Percentiles rank a stretch among this genome's conserved stretches.
Conservation (phyloP, 2,329 filamentous ascomycete species). For the Scolecobasidium constrictum region DNA sequence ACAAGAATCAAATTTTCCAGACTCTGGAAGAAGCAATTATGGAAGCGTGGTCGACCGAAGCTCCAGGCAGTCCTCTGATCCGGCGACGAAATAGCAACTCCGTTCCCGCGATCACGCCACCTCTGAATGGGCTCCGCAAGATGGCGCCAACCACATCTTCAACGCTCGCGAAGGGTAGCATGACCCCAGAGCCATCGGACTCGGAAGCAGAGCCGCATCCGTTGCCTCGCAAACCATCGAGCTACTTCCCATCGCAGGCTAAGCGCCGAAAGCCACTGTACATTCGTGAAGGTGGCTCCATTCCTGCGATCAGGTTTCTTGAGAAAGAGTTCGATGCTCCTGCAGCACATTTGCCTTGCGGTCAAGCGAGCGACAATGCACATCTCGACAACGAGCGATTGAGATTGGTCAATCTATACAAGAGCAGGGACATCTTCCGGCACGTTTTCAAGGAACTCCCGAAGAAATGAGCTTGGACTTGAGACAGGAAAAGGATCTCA, state of each 20-base stretch:
- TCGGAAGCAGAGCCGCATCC: background rate
- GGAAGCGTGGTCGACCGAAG: slow-evolving; percentile 59
- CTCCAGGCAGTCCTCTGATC: slow-evolving; percentile 6
- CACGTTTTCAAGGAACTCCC: slow-evolving; percentile 64
- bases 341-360: slow-evolving; percentile 85
- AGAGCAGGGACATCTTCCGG: slow-evolving; percentile 84
- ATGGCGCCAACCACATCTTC: slow-evolving; percentile 39
- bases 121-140: slow-evolving; percentile 16
- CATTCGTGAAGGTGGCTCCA: slow-evolving; percentile 90
- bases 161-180: slow-evolving; percentile 37
- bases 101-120: slow-evolving; percentile 14
- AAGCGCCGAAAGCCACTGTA: slow-evolving; percentile 59
- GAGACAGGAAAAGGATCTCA: too few species aligned
- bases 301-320: slow-evolving; percentile 85
- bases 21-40: slow-evolving; percentile 79
- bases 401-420: slow-evolving; percentile 74
- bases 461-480: slow-evolving; percentile 2
- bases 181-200: slow-evolving; percentile 17
- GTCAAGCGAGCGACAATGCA: slow-evolving; percentile 85
- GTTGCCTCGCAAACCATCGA: background rate
- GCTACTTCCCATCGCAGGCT: background rate
- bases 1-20: slow-evolving; percentile 79
- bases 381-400: slow-evolving; percentile 95
- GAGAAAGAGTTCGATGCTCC: slow-evolving; percentile 90
- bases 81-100: slow-evolving; percentile 20